These are phyloP conservation scores for Linnemannia exigua DNA, from an alignment of 192 early-diverging fungal species.

Conservation along the genomic window DNA sequence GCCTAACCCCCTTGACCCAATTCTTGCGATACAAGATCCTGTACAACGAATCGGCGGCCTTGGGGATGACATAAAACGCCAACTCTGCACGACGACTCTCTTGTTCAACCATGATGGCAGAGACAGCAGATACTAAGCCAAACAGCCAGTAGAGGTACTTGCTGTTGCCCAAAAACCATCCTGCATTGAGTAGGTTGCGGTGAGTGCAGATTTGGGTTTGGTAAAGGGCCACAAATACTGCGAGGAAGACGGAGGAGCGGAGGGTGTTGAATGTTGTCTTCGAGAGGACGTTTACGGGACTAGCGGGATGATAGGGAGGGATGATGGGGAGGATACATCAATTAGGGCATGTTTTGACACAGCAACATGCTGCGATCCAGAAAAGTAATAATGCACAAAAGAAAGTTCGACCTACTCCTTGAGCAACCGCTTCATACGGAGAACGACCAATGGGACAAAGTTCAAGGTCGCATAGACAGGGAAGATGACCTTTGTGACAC, in stretches of 20 bases:
- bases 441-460: constrained; percentile 77
- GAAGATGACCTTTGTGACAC: constrained; percentile 65
- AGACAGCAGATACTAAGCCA: constrained; percentile 64
- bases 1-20: constrained; percentile 66
- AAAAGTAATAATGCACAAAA: not conserved
- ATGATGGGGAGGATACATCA: not conserved
- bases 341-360: not conserved
- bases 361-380: not conserved
- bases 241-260: constrained; percentile 76
- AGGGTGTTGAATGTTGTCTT: constrained; percentile 69
- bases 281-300: constrained; percentile 63
- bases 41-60: constrained; percentile 77
- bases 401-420: constrained; percentile 63
- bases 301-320: constrained; percentile 8
- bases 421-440: constrained; percentile 69
- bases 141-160: constrained; percentile 75
- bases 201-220: constrained; percentile 76
- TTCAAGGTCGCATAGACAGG: constrained; percentile 81
- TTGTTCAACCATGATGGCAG: constrained; percentile 79
- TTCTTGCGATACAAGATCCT: constrained; percentile 71
- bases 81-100: constrained; percentile 77
- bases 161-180: constrained; percentile 59
- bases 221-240: constrained; percentile 74
- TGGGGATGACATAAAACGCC: constrained; percentile 84
- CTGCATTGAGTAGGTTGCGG: constrained; percentile 65